These are phyloP conservation scores for Cystobasidium slooffiae DNA, from an alignment of 1,284 basidiomycete genomes.

Conservation along the genomic window DNA sequence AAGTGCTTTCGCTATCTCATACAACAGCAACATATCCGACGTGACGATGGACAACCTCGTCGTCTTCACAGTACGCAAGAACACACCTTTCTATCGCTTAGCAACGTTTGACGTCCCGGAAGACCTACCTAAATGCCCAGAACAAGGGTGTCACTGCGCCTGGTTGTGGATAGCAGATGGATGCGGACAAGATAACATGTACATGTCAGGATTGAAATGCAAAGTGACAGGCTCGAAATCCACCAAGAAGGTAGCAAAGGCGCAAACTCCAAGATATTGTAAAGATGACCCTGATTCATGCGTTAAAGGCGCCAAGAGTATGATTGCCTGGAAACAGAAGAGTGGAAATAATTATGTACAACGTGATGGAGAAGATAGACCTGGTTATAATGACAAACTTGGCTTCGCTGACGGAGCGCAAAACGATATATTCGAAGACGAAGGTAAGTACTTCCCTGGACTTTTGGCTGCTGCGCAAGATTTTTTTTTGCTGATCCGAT, in stretches of 20 bases:
- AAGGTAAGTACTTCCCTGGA: not conserved
- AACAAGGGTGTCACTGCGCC: slow-evolving; percentile 33
- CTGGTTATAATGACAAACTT: slow-evolving; percentile 24
- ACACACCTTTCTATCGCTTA: slow-evolving; percentile 30
- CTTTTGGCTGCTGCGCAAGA: not conserved
- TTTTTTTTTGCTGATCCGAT: not conserved
- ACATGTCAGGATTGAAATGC: slow-evolving; percentile 18
- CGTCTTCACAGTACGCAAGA: slow-evolving; percentile 22
- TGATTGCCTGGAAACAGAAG: slow-evolving; percentile 27
- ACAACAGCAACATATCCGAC: slow-evolving; percentile 11
- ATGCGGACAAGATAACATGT: slow-evolving; percentile 39
- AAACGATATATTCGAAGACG: slow-evolving; percentile 35
- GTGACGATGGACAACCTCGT: slow-evolving; percentile 35
- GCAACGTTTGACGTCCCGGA: slow-evolving; percentile 19
- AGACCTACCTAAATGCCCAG: slow-evolving; percentile 30
- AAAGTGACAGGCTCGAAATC: slow-evolving; percentile 22
- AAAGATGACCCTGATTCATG: slow-evolving; percentile 25
- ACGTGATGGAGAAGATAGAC: slow-evolving; percentile 14
- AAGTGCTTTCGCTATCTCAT: slow-evolving; percentile 34
- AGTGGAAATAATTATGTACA: slow-evolving; percentile 21
- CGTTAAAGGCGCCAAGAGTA: slow-evolving; percentile 32
- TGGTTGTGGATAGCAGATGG: slow-evolving; percentile 37
- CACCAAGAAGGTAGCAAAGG: not conserved
- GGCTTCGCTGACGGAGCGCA: slow-evolving; percentile 28
- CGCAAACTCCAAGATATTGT: slow-evolving; percentile 30